Evolutionary conservation across 371 early-diverging fungal species (phyloP), one percentile per base, ranked within the genome.

Genomic region (Mucor racemosus): DNA sequence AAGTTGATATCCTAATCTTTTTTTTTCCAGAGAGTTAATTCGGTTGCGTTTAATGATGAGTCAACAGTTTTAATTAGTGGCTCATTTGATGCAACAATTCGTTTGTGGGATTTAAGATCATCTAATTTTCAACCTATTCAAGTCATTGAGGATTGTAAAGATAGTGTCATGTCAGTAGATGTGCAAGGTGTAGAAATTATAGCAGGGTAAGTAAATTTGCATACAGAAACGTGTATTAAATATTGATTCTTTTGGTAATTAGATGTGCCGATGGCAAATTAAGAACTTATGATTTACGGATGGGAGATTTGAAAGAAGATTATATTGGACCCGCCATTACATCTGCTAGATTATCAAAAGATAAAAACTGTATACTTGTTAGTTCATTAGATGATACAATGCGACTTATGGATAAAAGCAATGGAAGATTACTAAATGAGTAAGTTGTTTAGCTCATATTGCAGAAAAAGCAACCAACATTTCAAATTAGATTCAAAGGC

Each of bases 1-100:
- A 38, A 11, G 4, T 26, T 26, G 26, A 3, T 26, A 26, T 26
- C 1, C 3, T 7, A 31, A 7, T 9, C 19, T 34, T 9, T 21
- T 17, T 55, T 36, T 19, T 50, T 62, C 7, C 79, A 91, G 84
- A 84, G 94, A 40, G 85, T 97, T 8, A 95, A 97, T 70, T 80
- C 90, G 7, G 92, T 96, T 7, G 92, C 82, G 5, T 93, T 95
- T 67, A 95, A 94, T 68, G 77, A 68, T 3, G 93, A 94, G 5
- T 91, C 90, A 4, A 88, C 92, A 5, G 90, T 97, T 0, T 50
- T 96, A 42, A 89, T 87, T 4, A 94, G 94, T 66, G 93, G 94
- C 4, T 95, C 95, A 4, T 95, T 93, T 72, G 98, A 98, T 77
- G 90, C 95, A 5, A 91, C 94, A 0, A 91, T 98, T 31, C 81